Base-by-base conservation (phyloP, 2,329 filamentous ascomycete species). In the Diaporthe capsici region DNA sequence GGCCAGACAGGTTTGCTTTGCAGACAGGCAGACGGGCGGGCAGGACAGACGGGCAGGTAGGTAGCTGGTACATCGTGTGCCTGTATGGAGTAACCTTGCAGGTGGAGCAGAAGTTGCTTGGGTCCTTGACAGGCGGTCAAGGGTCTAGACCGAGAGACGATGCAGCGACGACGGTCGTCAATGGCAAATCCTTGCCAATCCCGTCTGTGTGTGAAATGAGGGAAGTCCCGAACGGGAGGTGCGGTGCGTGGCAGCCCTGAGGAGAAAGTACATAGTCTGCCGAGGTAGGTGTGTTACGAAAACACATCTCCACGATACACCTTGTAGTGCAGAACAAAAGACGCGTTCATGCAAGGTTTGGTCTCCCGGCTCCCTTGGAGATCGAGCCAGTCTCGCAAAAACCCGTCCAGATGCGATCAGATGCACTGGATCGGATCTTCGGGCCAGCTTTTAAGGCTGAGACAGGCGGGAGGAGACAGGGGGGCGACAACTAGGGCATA, bases 41-140 rank as follows among this genome's bases (percentile, higher is more conserved):
- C 67, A 55, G 31, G 65, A 31, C 47, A 49, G 47, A 10, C 49
- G 13, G 34, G 39, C 67, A 55, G 31, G 65, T 8, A 31, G 28
- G 65, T 53, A 68, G 58, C 44, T 34, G 7, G 34, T 55, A 53
- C 37, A 31, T 31, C 39, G 15, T 47, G 71, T 55, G 31, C 47
- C 53, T 63, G 25, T 44, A 42, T 63, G 37, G 25, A 34, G 44
- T 39, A 10, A 9, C 65, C 47, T 39, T 68, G 63, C 31, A 53
- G 44, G 47, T 68, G 65, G 65, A 53, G 47, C 13, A 22, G 22
- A 8, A 25, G 4, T 13, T 68, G 25, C n/a, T 53, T 53, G 47
- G 65, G 47, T 20, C 65, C 47, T 74, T 53, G 71, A 74, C 44
- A 63, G 75, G 75, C 75, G 75, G 75, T 76, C 75, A 71, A 60